A percentile compares a stretch with the other conserved stretches of the same genome.
Evolutionary conservation across 1,139 yeast genomes (phyloP).

Genomic region (Spathaspora sp.): DNA sequence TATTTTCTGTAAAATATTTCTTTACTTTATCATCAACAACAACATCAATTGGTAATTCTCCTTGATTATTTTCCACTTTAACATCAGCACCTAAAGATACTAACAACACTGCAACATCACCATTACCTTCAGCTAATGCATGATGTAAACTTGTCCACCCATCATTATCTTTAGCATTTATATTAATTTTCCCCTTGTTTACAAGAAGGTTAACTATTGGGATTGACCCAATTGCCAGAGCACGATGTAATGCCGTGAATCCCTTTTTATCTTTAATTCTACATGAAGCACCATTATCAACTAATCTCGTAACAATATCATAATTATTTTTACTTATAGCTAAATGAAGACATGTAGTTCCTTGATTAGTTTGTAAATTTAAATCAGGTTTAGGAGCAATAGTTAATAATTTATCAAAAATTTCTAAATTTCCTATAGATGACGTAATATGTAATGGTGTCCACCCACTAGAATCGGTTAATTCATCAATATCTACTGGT

Average conservation of each 20-base stretch:
- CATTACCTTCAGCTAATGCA: constrained; percentile 90
- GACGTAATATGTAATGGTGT: constrained; percentile 82
- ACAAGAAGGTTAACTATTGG: constrained; percentile 52
- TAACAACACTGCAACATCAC: constrained; percentile 66
- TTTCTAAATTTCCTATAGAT: constrained; percentile 63
- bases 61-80: constrained; percentile 47
- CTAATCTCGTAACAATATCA: constrained; percentile 50
- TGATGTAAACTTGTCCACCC: constrained; percentile 92
- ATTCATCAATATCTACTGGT: constrained; percentile 61
- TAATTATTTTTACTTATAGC: constrained; percentile 71
- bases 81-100: constrained; percentile 70
- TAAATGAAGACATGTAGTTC: constrained; percentile 74
- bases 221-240: constrained; percentile 74
- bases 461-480: constrained; percentile 80
- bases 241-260: constrained; percentile 75
- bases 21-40: constrained; percentile 59
- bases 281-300: constrained; percentile 58
- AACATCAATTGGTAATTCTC: constrained; percentile 58
- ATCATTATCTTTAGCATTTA: constrained; percentile 64
- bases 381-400: constrained; percentile 34
- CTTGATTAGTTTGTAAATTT: constrained; percentile 57
- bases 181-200: constrained; percentile 52
- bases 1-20: constrained; percentile 2
- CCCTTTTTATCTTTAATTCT: constrained; percentile 66
- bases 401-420: constrained; percentile 42